Evolutionary conservation across 1,284 basidiomycete genomes (phyloP).

Genomic region (Cerrena zonata): DNA sequence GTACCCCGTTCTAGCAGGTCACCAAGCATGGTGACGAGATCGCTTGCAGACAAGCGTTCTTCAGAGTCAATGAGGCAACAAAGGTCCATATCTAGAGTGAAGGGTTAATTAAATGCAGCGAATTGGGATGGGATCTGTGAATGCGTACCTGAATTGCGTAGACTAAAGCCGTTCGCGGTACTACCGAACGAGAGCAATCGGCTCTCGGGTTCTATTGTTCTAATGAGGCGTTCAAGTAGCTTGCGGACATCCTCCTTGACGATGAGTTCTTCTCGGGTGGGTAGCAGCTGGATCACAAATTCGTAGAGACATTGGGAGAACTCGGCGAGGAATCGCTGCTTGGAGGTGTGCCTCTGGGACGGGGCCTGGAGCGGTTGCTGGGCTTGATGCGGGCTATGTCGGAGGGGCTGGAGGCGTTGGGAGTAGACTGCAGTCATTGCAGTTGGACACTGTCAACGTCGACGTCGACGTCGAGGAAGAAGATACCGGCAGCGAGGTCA

Average conservation of each 20-base stretch:
- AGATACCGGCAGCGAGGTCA: not conserved
- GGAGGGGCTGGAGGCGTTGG: slow-evolving; percentile 9
- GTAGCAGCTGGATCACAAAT: slow-evolving; percentile 85
- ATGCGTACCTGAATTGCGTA: slow-evolving; percentile 83
- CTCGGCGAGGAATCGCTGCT: slow-evolving; percentile 60
- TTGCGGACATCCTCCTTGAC: slow-evolving; percentile 95
- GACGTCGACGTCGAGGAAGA: not conserved
- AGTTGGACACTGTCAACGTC: not conserved
- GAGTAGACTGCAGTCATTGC: slow-evolving; percentile 13
- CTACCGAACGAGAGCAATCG: slow-evolving; percentile 91
- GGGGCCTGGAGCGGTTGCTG: slow-evolving; percentile 17
- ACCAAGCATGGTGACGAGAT: slow-evolving; percentile 91
- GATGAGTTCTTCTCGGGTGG: slow-evolving; percentile 81
- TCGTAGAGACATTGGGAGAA: slow-evolving; percentile 70
- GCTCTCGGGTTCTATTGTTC: slow-evolving; percentile 88
- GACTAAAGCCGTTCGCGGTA: slow-evolving; percentile 89
- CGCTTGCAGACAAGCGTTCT: slow-evolving; percentile 70
- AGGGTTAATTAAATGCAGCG: slow-evolving; percentile 5
- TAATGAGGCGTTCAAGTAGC: slow-evolving; percentile 88
- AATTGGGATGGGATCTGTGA: not conserved
- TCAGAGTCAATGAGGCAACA: slow-evolving; percentile 91
- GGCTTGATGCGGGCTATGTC: slow-evolving; percentile 18
- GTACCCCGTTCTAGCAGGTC: slow-evolving; percentile 87
- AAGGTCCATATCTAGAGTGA: slow-evolving; percentile 87
- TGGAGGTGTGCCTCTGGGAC: slow-evolving; percentile 35